A percentile compares a stretch with the other conserved stretches of the same genome.
These are phyloP conservation scores for Artemisia argyi DNA, from an alignment of 129 eudicot species.

Conservation along the genomic window DNA sequence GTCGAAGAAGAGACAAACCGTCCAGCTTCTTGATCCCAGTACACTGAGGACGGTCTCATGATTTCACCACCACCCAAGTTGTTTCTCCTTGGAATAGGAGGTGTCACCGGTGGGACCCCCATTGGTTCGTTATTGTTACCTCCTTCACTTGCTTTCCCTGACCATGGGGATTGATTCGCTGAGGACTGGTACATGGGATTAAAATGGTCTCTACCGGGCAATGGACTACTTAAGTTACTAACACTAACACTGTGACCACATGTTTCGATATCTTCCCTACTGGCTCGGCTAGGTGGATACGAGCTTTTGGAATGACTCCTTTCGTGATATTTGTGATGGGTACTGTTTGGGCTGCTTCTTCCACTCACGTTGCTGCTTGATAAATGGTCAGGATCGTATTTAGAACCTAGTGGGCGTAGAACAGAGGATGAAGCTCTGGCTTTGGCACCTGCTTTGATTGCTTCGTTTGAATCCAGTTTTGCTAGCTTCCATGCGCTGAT, in stretches of 20 bases:
- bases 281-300: conserved; percentile 67
- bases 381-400: conserved; percentile 43
- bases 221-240: conserved; percentile 83
- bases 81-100: conserved; percentile 66
- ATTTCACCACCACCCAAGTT: conserved; percentile 39
- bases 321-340: conserved; percentile 29
- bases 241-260: conserved; percentile 68
- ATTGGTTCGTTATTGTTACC: conserved; percentile 40
- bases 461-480: conserved; percentile 76
- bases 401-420: conserved; percentile 59
- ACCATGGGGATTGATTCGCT: conserved; percentile 44
- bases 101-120: conserved; percentile 36
- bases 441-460: conserved; percentile 77
- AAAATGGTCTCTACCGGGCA: conserved; percentile 30
- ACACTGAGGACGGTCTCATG: conserved; percentile 74
- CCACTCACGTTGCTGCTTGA: conserved; percentile 74
- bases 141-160: conserved; percentile 17
- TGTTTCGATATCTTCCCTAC: conserved; percentile 74
- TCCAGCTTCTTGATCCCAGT: conserved; percentile 92
- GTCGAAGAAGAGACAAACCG: conserved; percentile 81
- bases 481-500: conserved; percentile 96
- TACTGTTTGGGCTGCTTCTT: conserved; percentile 72
- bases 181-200: conserved; percentile 68
- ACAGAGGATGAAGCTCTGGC: conserved; percentile 96
- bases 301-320: conserved; percentile 52